Percentiles rank a stretch among this genome's conserved stretches.
These are phyloP conservation scores for Leonotis leonurus DNA, from an alignment of 257 asterid species.

Conservation along the genomic window DNA sequence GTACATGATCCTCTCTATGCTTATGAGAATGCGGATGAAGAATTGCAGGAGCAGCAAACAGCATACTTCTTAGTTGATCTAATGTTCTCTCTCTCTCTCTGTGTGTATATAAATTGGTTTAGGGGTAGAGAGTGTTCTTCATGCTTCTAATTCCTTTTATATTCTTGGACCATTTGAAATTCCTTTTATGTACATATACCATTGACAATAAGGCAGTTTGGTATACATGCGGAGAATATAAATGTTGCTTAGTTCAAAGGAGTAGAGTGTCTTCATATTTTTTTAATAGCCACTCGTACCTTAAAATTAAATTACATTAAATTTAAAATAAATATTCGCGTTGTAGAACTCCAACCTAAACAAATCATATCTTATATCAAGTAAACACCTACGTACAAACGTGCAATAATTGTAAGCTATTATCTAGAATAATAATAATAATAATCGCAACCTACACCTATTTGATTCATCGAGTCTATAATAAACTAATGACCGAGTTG, in stretches of 20 bases:
- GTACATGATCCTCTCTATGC: conserved; percentile 1
- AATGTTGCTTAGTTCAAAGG: background rate
- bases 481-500: too few relatives aligned
- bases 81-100: background rate
- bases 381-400: too few relatives aligned
- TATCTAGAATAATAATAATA: too few relatives aligned
- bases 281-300: too few relatives aligned
- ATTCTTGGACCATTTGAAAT: conserved; percentile 4
- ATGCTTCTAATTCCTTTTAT: conserved; percentile 1
- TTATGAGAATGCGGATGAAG: conserved; percentile 4
- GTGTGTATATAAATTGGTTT: background rate
- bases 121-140: conserved; percentile 3
- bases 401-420: too few relatives aligned
- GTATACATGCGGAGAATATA: background rate
- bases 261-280: too few relatives aligned
- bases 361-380: too few relatives aligned
- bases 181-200: background rate
- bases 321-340: too few relatives aligned
- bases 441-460: too few relatives aligned
- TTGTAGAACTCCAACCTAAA: too few relatives aligned
- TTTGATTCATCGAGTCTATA: too few relatives aligned
- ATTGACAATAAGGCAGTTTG: background rate
- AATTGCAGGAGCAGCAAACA: background rate
- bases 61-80: conserved; percentile 1
- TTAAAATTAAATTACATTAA: too few relatives aligned